phyloP scores from a whole-genome alignment of 2,329 filamentous ascomycete genomes.

The Alternaria solani region DNA sequence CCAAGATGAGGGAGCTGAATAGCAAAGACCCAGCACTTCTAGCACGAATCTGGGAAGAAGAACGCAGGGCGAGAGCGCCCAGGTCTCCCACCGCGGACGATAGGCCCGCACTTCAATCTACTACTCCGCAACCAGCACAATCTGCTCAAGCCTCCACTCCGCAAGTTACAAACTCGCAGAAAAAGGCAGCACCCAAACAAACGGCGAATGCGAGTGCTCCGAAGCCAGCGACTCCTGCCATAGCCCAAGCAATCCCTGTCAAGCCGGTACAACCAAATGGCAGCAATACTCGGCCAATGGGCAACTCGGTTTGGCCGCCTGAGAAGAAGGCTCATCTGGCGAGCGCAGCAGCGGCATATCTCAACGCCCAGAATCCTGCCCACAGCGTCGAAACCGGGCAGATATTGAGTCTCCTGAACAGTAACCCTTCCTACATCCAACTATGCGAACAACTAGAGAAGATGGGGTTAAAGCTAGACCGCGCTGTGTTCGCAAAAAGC shows the following conservation, averaged over 20 bases:
- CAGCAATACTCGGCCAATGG: conserved; percentile 17
- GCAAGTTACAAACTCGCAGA: conserved; percentile 29
- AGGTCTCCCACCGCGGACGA: conserved; percentile 36
- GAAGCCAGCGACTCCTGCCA: conserved; percentile 11
- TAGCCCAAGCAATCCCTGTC: conserved; percentile 11
- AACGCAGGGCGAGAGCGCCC: conserved; percentile 52
- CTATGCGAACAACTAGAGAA: conserved; percentile 63
- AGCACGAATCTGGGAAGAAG: conserved; percentile 64
- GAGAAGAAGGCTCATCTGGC: conserved; percentile 62
- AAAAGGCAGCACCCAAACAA: conserved; percentile 33
- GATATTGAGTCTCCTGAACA: conserved; percentile 58
- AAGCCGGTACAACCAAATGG: conserved; percentile 10
- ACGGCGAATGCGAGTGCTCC: conserved; percentile 2
- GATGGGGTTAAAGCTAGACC: conserved; percentile 59
- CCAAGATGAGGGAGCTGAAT: conserved; percentile 66
- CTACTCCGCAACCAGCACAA: conserved; percentile 18
- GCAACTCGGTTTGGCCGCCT: conserved; percentile 59
- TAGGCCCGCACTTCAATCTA: conserved; percentile 33
- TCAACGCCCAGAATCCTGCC: conserved; percentile 55
- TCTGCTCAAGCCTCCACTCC: conserved; percentile 18
- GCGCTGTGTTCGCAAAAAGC: conserved; percentile 61
- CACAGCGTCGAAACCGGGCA: conserved; percentile 51
- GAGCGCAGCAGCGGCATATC: conserved; percentile 57
- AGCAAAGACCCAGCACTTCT: conserved; percentile 63
- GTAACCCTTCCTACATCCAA: conserved; percentile 64